phyloP scores from a whole-genome alignment of 305 asterid species.

The Rubia tinctorum region DNA sequence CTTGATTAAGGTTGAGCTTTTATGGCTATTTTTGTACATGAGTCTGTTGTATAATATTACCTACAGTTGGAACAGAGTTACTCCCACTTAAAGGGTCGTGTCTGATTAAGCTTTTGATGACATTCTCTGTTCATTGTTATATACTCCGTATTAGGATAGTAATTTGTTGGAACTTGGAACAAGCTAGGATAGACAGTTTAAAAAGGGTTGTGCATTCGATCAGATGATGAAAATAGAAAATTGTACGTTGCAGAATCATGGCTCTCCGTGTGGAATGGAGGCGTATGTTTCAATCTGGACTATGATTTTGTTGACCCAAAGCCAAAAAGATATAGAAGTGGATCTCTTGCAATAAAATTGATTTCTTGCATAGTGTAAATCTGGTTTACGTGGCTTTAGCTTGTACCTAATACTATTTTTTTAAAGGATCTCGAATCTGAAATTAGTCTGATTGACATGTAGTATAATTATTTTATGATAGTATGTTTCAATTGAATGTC shows the following conservation, averaged over 20 bases:
- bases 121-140: background rate
- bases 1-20: conserved; percentile 19
- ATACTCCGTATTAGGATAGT: background rate
- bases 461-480: background rate
- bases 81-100: background rate
- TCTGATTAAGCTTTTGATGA: background rate
- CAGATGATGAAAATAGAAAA: background rate
- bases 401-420: background rate
- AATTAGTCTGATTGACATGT: no score
- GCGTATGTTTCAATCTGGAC: conserved; percentile 10
- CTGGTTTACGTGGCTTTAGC: background rate
- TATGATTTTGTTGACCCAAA: background rate
- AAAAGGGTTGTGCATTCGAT: background rate
- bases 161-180: background rate
- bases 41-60: conserved; percentile 27
- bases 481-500: background rate
- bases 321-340: background rate
- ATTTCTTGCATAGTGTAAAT: background rate
- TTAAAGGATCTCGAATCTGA: background rate
- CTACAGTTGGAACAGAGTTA: conserved; percentile 2
- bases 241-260: background rate
- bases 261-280: background rate
- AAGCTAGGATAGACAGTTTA: background rate
- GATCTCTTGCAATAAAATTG: background rate
- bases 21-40: conserved; percentile 15